A percentile compares a stretch with the other conserved stretches of the same genome.
Evolutionary conservation across 176 grass and related monocot genomes (phyloP).

Genomic region (Ensete glaucum): DNA sequence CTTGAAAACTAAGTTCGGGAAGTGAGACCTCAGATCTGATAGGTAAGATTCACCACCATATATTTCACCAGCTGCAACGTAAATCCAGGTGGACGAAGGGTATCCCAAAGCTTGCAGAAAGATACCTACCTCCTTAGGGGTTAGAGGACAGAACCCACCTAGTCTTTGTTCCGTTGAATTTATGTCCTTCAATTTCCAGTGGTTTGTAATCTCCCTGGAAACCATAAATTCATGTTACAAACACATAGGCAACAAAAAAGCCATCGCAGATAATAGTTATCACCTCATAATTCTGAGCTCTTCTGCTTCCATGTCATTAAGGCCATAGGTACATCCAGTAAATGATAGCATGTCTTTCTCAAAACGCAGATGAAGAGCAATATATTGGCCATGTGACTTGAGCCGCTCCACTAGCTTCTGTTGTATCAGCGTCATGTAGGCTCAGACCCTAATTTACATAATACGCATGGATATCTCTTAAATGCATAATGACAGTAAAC

Average conservation of each 20-base stretch:
- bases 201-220: conserved; percentile 70
- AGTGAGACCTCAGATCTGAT: conserved; percentile 56
- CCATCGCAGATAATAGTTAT: background rate
- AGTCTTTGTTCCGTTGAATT: conserved; percentile 74
- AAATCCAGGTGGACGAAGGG: conserved; percentile 78
- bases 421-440: conserved; percentile 62
- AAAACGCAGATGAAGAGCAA: conserved; percentile 92
- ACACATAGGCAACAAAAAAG: background rate
- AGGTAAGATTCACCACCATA: conserved; percentile 87
- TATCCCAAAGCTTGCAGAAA: conserved; percentile 76
- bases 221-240: background rate
- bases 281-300: conserved; percentile 79
- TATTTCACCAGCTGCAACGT: conserved; percentile 88
- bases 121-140: conserved; percentile 68
- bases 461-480: conserved; percentile 15
- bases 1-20: conserved; percentile 93
- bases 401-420: conserved; percentile 94
- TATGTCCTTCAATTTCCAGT: conserved; percentile 94
- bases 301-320: conserved; percentile 60
- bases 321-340: conserved; percentile 67
- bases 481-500: conserved; percentile 13
- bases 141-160: conserved; percentile 79
- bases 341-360: conserved; percentile 98
- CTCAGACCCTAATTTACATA: conserved; percentile 81
- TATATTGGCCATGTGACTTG: conserved; percentile 56